phyloP scores from a whole-genome alignment of 1,139 yeast genomes.

The Suhomyces maxii region DNA sequence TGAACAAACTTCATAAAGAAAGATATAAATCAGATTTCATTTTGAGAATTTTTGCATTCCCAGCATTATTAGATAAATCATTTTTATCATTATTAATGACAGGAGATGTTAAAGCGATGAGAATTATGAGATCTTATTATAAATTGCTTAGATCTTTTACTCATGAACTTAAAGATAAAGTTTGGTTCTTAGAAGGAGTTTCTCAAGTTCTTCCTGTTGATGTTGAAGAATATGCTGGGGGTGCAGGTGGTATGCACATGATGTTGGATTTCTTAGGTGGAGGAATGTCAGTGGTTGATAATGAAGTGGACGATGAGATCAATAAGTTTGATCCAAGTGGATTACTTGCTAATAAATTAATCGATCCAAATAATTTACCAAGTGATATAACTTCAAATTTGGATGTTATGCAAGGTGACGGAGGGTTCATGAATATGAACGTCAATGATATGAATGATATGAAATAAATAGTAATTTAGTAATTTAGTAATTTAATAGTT shows the following conservation, averaged over 20 bases:
- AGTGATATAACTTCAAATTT: constrained; percentile 53
- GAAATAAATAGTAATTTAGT: constrained; percentile 9
- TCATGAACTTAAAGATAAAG: constrained; percentile 81
- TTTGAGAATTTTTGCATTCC: constrained; percentile 86
- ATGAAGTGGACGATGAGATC: constrained; percentile 40
- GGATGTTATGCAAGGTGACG: constrained; percentile 49
- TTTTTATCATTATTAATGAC: constrained; percentile 74
- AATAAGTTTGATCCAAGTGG: constrained; percentile 47
- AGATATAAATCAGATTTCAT: constrained; percentile 83
- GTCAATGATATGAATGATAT: constrained; percentile 8
- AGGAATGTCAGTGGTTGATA: constrained; percentile 52
- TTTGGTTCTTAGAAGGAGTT: constrained; percentile 94
- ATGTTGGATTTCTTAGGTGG: constrained; percentile 85
- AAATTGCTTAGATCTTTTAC: constrained; percentile 78
- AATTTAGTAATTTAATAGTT: background rate
- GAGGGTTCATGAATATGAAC: constrained; percentile 36
- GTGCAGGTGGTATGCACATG: constrained; percentile 86
- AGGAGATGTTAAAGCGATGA: constrained; percentile 84
- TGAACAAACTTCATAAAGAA: constrained; percentile 81
- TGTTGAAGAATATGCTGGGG: constrained; percentile 81
- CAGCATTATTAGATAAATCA: constrained; percentile 81
- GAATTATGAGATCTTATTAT: constrained; percentile 87
- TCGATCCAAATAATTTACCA: constrained; percentile 57
- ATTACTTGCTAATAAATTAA: constrained; percentile 41
- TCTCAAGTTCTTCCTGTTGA: constrained; percentile 81